A percentile compares a stretch with the other conserved stretches of the same genome.
phyloP scores from a whole-genome alignment of 2,329 filamentous ascomycete genomes.

The Trichophyton benhamiae region DNA sequence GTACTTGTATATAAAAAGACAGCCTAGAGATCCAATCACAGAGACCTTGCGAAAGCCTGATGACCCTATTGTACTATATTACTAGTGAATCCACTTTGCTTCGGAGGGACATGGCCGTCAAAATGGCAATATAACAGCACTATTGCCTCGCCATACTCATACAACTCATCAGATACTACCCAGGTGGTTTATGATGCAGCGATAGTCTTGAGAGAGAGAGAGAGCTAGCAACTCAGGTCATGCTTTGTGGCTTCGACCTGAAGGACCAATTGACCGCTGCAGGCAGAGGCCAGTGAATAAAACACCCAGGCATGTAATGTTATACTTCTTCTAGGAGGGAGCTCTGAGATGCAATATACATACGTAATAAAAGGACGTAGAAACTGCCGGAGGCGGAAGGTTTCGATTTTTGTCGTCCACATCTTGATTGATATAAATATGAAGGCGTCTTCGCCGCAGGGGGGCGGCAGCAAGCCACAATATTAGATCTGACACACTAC shows the following conservation, averaged over 20 bases:
- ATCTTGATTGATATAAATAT: not conserved
- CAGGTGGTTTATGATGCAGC: too few relatives aligned
- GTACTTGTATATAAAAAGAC: conserved; percentile 8
- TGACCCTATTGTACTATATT: not conserved
- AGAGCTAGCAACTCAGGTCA: too few relatives aligned
- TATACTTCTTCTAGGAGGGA: too few relatives aligned
- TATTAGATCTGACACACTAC: not conserved
- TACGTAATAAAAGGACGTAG: not conserved
- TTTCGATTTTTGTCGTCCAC: not conserved
- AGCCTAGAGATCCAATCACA: conserved; percentile 1
- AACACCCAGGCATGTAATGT: not conserved
- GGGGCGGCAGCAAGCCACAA: not conserved
- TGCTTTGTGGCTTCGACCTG: too few relatives aligned
- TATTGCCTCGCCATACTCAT: not conserved
- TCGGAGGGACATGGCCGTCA: not conserved
- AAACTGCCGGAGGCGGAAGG: not conserved
- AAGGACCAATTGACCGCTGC: too few relatives aligned
- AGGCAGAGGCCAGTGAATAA: not conserved
- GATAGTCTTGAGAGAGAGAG: too few relatives aligned
- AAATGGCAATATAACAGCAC: too few relatives aligned
- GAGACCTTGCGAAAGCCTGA: not conserved
- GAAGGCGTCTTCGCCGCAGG: not conserved
- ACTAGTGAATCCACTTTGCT: not conserved
- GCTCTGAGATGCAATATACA: not conserved
- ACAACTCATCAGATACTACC: not conserved